phyloP scores from a whole-genome alignment of 176 grass and related monocot species.

The Dactylis glomerata region DNA sequence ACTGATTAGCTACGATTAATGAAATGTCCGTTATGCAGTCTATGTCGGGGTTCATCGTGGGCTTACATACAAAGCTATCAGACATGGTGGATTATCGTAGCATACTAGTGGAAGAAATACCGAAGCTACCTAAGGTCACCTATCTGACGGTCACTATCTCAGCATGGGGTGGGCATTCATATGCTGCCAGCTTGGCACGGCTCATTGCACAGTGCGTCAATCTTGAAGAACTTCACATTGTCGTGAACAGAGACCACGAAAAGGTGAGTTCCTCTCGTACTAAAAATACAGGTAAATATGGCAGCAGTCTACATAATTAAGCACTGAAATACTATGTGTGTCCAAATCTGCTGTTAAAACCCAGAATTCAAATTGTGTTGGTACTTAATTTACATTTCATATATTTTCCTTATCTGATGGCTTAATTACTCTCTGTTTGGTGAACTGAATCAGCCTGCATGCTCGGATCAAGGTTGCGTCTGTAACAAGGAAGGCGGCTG shows the following conservation, averaged over 20 bases:
- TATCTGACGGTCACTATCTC: not conserved
- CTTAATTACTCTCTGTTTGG: not conserved
- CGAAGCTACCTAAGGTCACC: not conserved
- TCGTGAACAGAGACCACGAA: not conserved
- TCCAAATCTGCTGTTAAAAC: not conserved
- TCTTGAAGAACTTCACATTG: not conserved
- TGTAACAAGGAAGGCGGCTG: not conserved
- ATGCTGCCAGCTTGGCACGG: not conserved
- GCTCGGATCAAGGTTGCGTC: not conserved
- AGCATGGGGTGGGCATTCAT: not conserved
- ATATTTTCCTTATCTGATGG: not conserved
- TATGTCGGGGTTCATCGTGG: not conserved
- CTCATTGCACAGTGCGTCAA: not conserved
- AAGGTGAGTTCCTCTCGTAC: not conserved
- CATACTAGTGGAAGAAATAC: not conserved
- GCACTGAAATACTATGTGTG: not conserved
- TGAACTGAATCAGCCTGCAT: not conserved
- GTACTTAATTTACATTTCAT: not conserved
- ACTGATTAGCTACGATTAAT: not conserved
- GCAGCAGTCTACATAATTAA: not conserved
- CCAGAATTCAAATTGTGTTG: not conserved
- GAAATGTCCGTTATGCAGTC: not conserved
- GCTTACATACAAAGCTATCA: not conserved
- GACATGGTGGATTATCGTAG: not conserved
- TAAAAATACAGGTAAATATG: not conserved